Evolutionary conservation across 768 basidiomycete species (phyloP), one percentile per base, ranked within the genome.

Genomic region (Suillus bovinus): DNA sequence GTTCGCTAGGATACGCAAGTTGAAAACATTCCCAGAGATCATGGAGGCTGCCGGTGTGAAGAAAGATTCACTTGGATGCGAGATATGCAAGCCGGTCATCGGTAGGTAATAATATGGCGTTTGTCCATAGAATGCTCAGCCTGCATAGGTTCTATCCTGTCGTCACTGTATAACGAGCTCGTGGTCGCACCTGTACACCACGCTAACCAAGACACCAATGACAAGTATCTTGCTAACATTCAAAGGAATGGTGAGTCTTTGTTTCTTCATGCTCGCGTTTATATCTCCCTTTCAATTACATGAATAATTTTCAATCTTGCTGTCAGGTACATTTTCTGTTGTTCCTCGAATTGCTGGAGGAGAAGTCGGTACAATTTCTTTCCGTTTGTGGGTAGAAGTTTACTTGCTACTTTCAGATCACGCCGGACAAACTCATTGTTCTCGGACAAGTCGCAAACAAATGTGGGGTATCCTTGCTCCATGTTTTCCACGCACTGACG

Each of bases 161-260:
- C 81, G 0, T 80, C 80, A 0, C 66, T 84, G 8, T 84, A 82
- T 73, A 90, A 90, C 64, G 88, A 89, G 65, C 82, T 84, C 65
- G 74, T 92, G 59, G 80, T 91, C 80, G 75, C 81, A 17, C 83
- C 85, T 0, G 78, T 73, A 14, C 88, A 89, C 66, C 87, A 87
- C 64, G 80, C 85, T 63, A 85, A 87, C 58, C 89, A 90, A 70
- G 88, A 89, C 63, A 90, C 88, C 3, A 90, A 90, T 65, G 88
- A 90, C 67, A 72, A 79, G 59, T 89, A 81, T 72, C 71, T 91
- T 59, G 89, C 86, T 9, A 91, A 91, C 66, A 89, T 91, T 36
- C 88, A 91, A 67, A 80, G 88, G 27, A 83, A 87, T 61, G 87
- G 86, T 72, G 49, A 55, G 65, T 33, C 47, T 3, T 13, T n/a